phyloP scores from a whole-genome alignment of 176 grass and related monocot genomes.

The Carex pumila region DNA sequence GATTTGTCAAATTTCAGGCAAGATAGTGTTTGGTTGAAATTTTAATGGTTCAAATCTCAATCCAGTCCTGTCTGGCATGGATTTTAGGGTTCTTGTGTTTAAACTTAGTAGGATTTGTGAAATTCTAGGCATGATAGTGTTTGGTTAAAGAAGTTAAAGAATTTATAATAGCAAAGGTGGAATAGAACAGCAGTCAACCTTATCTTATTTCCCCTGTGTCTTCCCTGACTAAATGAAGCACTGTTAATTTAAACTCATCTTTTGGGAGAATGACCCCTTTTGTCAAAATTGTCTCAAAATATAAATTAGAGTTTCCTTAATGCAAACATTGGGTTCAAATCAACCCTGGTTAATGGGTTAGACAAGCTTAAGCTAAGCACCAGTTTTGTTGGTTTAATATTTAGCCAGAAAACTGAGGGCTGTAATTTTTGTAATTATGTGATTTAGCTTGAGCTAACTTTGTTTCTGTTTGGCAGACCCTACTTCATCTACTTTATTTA shows the following conservation, averaged over 20 bases:
- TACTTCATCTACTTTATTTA: not conserved
- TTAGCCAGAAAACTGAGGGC: not conserved
- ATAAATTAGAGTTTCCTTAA: not conserved
- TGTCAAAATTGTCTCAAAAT: not conserved
- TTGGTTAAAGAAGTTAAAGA: not conserved
- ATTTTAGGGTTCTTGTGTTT: not conserved
- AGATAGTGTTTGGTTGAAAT: not conserved
- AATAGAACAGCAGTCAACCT: not conserved
- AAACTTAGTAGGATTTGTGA: not conserved
- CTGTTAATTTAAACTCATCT: not conserved
- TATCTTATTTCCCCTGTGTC: not conserved
- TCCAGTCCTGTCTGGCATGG: not conserved
- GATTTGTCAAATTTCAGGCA: constrained; percentile 5
- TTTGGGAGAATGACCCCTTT: not conserved
- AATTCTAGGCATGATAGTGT: not conserved
- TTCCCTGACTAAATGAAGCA: not conserved
- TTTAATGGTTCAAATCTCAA: not conserved
- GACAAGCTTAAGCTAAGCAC: not conserved
- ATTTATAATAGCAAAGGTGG: not conserved
- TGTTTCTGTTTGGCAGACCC: constrained; percentile 13
- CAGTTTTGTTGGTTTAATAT: not conserved
- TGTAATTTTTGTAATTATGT: not conserved
- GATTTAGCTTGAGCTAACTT: not conserved
- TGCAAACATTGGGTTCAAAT: not conserved
- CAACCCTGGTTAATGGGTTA: not conserved